Conservation (phyloP, 2,329 filamentous ascomycete genomes). For the Exophiala sideris region DNA sequence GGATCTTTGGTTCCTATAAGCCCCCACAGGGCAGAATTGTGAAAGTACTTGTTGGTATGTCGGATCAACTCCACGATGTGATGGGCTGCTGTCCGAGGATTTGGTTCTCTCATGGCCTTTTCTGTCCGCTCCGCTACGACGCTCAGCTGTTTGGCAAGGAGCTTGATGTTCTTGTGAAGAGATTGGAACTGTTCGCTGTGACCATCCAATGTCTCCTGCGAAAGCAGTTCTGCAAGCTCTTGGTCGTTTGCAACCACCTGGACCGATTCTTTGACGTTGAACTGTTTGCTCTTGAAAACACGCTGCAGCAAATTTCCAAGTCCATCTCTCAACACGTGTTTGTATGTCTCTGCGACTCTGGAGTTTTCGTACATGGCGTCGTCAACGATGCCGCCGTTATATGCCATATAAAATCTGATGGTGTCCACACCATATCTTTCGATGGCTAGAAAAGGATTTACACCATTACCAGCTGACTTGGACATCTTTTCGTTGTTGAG, state of each 20-base stretch:
- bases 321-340: constrained; percentile 70
- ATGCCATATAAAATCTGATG: constrained; percentile 83
- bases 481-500: constrained; percentile 92
- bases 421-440: constrained; percentile 83
- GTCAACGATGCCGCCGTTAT: constrained; percentile 70
- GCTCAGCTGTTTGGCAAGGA: constrained; percentile 2
- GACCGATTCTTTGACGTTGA: constrained; percentile 64
- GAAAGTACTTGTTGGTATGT: constrained; percentile 67
- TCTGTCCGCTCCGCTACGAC: constrained; percentile 7
- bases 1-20: constrained; percentile 34
- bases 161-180: constrained; percentile 3
- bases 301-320: constrained; percentile 78
- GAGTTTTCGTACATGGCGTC: constrained; percentile 85
- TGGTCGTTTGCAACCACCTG: constrained; percentile 33
- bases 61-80: constrained; percentile 61
- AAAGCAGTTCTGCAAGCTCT: constrained; percentile 22
- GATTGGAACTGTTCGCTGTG: constrained; percentile 35
- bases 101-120: constrained; percentile 37
- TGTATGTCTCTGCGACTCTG: constrained; percentile 71
- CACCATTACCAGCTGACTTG: constrained; percentile 90
- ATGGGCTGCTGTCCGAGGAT: constrained; percentile 64
- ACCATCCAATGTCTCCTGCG: constrained; percentile 31
- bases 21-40: constrained; percentile 66
- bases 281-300: constrained; percentile 64
- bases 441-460: constrained; percentile 88